Conservation (phyloP, 2,329 filamentous ascomycete species). For the Mycosphaerella sp. region DNA sequence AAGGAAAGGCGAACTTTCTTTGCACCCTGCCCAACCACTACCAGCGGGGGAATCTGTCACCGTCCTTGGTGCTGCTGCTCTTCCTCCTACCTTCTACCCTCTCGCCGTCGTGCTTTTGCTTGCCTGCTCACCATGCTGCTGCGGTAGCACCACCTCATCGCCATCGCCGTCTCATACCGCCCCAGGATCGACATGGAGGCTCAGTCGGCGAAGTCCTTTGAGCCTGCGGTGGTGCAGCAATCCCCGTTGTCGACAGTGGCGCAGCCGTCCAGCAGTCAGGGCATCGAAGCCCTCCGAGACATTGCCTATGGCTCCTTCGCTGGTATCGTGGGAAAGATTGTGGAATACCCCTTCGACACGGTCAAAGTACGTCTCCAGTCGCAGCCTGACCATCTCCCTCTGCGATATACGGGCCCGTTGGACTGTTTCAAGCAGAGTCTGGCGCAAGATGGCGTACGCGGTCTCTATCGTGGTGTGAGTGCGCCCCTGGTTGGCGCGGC, state of each 20-base stretch:
- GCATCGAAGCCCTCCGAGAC: constrained; percentile 71
- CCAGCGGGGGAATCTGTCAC: no score
- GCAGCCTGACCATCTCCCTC: constrained; percentile 77
- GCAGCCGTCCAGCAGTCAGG: constrained; percentile 34
- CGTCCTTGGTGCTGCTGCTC: no score
- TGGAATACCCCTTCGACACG: constrained; percentile 98
- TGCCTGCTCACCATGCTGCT: background rate
- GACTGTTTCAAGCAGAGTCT: constrained; percentile 92
- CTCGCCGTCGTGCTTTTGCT: background rate
- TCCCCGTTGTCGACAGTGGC: background rate
- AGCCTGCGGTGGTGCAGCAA: background rate
- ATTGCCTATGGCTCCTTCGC: constrained; percentile 85
- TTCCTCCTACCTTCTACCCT: background rate
- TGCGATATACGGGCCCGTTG: constrained; percentile 75
- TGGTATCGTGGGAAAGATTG: constrained; percentile 86
- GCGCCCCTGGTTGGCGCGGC: constrained; percentile 87
- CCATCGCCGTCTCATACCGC: background rate
- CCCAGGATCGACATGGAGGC: background rate
- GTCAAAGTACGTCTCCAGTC: constrained; percentile 96
- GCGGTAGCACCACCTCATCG: background rate
- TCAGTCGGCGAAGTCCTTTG: background rate
- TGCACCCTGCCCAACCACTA: no score
- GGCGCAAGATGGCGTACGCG: constrained; percentile 66
- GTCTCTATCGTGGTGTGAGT: constrained; percentile 86
- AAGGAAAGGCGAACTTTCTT: no score